These are phyloP conservation scores for Cystobasidium sp. DNA, from an alignment of 1,284 basidiomycete species.

Conservation along the genomic window DNA sequence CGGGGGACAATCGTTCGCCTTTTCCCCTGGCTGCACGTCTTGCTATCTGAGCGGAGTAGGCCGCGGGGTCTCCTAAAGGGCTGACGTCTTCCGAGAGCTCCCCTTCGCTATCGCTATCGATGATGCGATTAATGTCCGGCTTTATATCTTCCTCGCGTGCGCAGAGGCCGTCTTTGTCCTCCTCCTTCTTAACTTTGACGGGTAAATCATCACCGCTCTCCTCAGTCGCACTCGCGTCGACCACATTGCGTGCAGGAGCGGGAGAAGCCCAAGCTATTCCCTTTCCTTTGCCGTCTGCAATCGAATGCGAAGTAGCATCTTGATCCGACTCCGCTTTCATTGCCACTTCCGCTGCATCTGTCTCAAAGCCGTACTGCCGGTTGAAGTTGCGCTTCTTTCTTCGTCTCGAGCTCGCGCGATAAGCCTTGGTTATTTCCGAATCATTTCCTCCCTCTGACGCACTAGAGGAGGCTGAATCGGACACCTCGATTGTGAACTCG, in stretches of 20 bases:
- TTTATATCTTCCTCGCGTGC: constrained; percentile 39
- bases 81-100: constrained; percentile 45
- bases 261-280: background rate
- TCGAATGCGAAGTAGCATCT: background rate
- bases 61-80: constrained; percentile 27
- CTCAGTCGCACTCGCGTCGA: constrained; percentile 6
- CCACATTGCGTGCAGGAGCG: background rate
- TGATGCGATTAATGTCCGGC: constrained; percentile 5
- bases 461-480: constrained; percentile 20
- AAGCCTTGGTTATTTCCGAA: constrained; percentile 16
- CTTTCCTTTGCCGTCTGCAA: background rate
- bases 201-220: background rate
- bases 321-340: constrained; percentile 3
- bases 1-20: background rate
- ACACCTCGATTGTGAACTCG: constrained; percentile 26
- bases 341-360: constrained; percentile 2
- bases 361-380: background rate
- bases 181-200: constrained; percentile 17
- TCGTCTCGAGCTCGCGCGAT: background rate
- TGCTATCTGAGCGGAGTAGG: background rate
- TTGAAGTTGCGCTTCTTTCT: constrained; percentile 8
- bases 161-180: background rate
- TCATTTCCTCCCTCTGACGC: constrained; percentile 17
- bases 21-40: constrained; percentile 2
- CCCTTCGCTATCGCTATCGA: constrained; percentile 27